Evolutionary conservation across 140 eudicot species (phyloP), one percentile per base, ranked within the genome.

Genomic region (Cichorium intybus): DNA sequence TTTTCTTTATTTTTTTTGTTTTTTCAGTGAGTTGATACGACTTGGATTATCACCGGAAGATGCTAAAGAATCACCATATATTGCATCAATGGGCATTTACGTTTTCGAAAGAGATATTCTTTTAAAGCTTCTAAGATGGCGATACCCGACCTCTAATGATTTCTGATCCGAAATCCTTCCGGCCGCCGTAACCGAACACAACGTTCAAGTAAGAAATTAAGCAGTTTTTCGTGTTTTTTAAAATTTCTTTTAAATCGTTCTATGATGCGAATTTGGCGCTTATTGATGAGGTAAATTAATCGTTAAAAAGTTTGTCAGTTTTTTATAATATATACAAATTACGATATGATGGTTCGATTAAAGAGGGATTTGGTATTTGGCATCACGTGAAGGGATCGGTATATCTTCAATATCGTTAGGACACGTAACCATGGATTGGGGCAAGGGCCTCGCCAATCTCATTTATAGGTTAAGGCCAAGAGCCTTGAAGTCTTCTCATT

Each of bases 161-260:
- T 94, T 93, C 55, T 95, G 97, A 24, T 93, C 95, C n/a, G 97
- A 93, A 82, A 88, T 93, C 45, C 88, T 93, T 69, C 99, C 97
- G 26, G 75, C 95, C 12, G 90, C 97, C 22, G 85, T 94, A 2
- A 73, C 65, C n/a, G 97, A 94, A 57, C 85, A 80, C 20, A 82
- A 89, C 48, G 87, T 89, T 62, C 99, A 88, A 75, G 98, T 88
- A 68, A 52, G 65, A 16, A 60, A 22, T 31, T 23, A 64, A 37
- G 5, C 5, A 18, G 22, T 58, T 56, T 10, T 48, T 16, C 1
- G 10, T 4, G 21, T n/a, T n/a, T n/a, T n/a, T n/a, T n/a, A n/a
- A n/a, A 16, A 27, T 11, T 10, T 26, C 3, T 6, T 17, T 89
- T 15, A 89, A 80, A 77, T 79, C 95, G 20, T 94, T 94, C 66